Evolutionary conservation across 2,329 filamentous ascomycete genomes (phyloP).

Genomic region (Verticillium zaregamsianum): DNA sequence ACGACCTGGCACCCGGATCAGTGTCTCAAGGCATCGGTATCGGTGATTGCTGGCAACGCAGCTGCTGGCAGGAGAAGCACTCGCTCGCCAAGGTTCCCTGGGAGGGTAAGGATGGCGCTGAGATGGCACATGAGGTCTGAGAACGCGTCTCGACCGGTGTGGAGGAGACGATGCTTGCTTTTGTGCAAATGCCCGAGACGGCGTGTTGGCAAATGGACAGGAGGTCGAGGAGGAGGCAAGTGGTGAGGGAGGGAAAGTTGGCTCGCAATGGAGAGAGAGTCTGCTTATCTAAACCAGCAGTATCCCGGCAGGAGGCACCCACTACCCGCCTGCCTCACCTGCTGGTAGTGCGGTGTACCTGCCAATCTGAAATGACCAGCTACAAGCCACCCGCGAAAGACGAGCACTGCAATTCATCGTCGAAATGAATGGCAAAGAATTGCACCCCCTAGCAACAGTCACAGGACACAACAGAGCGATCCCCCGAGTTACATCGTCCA

Average conservation of each 20-base stretch:
- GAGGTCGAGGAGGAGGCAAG: no score
- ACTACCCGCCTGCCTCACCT: no score
- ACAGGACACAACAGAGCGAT: neutral
- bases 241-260: no score
- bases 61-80: neutral
- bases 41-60: neutral
- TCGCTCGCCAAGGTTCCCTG: neutral
- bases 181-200: no score
- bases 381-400: no score
- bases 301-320: no score
- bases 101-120: neutral
- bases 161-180: neutral
- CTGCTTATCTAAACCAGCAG: no score
- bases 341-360: no score
- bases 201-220: no score
- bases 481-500: neutral
- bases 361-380: no score
- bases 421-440: neutral
- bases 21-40: neutral
- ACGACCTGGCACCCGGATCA: neutral
- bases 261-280: no score
- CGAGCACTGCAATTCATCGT: no score
- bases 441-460: neutral
- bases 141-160: neutral
- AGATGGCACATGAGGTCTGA: neutral